phyloP scores from a whole-genome alignment of 768 basidiomycete genomes.

The Leccinum variicolor region DNA sequence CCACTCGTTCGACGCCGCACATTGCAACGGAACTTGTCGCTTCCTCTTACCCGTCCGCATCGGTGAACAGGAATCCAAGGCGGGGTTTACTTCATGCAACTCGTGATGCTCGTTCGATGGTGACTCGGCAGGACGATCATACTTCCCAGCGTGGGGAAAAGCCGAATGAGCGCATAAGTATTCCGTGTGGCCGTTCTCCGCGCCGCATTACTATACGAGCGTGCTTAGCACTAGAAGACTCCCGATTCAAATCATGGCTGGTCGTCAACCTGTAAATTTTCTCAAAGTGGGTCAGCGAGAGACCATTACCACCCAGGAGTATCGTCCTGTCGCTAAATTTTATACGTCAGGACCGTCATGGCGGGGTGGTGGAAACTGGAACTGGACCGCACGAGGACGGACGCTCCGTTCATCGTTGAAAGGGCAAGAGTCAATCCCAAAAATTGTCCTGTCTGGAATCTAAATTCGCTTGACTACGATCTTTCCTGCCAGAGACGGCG shows the following conservation, averaged over 20 bases:
- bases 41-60: slow-evolving; percentile 50
- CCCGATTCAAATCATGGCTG: slow-evolving; percentile 1
- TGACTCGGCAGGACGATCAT: no score
- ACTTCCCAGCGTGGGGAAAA: slow-evolving; percentile 54
- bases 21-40: slow-evolving; percentile 34
- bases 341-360: slow-evolving; percentile 12
- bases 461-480: slow-evolving; percentile 14
- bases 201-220: slow-evolving; percentile 48
- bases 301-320: slow-evolving; percentile 19
- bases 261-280: slow-evolving; percentile 39
- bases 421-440: slow-evolving; percentile 9
- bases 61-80: slow-evolving; percentile 58
- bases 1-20: slow-evolving; percentile 16
- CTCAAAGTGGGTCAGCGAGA: slow-evolving; percentile 31
- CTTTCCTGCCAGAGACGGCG: slow-evolving; percentile 3
- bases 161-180: slow-evolving; percentile 37
- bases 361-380: background rate
- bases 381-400: background rate
- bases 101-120: no score
- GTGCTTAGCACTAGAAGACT: background rate
- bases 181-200: slow-evolving; percentile 44
- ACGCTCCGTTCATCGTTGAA: slow-evolving; percentile 2
- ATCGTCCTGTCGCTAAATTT: slow-evolving; percentile 37
- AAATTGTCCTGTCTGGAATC: slow-evolving; percentile 17
- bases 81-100: slow-evolving; percentile 53